phyloP scores from a whole-genome alignment of 176 grass and related monocot genomes.

The Avena atlantica region DNA sequence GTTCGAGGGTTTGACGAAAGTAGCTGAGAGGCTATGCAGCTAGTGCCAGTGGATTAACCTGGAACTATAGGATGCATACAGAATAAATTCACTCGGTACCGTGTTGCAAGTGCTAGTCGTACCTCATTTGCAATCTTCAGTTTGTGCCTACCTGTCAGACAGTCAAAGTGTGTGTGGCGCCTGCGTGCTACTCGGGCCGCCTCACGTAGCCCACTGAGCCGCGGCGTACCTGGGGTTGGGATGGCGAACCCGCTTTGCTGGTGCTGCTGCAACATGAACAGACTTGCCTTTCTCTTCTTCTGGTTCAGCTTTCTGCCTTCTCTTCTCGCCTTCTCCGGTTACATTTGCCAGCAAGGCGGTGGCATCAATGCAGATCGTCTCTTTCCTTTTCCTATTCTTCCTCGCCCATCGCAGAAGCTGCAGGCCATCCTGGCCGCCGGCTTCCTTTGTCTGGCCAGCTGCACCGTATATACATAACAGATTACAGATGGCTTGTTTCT shows the following conservation, averaged over 20 bases:
- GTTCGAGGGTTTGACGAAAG: conserved; percentile 72
- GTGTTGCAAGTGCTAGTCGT: not conserved
- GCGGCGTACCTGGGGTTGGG: not conserved
- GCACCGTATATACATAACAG: not conserved
- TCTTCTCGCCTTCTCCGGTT: not conserved
- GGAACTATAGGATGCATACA: not conserved
- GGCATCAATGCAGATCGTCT: not conserved
- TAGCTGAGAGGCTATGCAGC: conserved; percentile 79
- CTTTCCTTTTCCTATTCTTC: not conserved
- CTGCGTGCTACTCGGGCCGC: not conserved
- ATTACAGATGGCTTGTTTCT: not conserved
- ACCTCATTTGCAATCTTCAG: not conserved
- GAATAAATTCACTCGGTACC: not conserved
- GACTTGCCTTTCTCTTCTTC: not conserved
- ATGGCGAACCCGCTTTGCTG: not conserved
- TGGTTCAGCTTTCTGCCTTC: not conserved
- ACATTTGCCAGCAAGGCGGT: not conserved
- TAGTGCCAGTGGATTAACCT: conserved; percentile 65
- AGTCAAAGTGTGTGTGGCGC: not conserved
- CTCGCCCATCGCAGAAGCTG: not conserved
- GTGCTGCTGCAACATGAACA: not conserved
- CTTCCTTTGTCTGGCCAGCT: not conserved
- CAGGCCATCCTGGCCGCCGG: not conserved
- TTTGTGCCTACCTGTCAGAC: not conserved
- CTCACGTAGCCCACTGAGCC: not conserved